Base-by-base conservation (phyloP, 2,329 filamentous ascomycete genomes). In the Arthrobotrys entomopaga region DNA sequence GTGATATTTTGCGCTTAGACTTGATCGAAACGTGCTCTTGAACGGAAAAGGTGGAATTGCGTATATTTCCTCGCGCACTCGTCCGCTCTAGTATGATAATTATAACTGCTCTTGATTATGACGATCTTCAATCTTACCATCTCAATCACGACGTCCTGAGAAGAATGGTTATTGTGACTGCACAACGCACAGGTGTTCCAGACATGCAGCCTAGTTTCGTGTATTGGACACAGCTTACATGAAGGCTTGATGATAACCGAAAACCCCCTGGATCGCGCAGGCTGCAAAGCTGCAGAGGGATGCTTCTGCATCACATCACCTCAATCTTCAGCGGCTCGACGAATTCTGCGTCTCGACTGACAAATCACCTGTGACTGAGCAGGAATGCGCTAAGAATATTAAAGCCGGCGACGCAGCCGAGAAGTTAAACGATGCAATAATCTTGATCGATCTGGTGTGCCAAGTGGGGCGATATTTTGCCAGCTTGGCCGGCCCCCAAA, bases 141-240 rank as follows among this genome's bases (percentile, higher is more conserved):
- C 16, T n/a, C 42, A 46, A 58, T 59, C 58, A 70, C 34, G 58
- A 70, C 34, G 58, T 52, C 52, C 58, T 52, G 40, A 57, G 46
- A 52, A 38, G 34, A 40, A 49, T 49, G 43, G 40, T 59, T 53
- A 61, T 61, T 29, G 40, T 43, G 54, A 61, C 56, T 61, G 61
- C 61, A 61, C 66, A 66, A 66, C 61, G 43, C 60, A 60, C 56
- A 65, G 26, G 46, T 46, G 56, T 42, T 56, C 57, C 38, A 56
- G 52, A 19, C 42, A 57, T 60, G 53, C 65, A 63, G 61, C 61
- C 50, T 34, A n/a, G 60, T 49, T 19, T 42, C 10, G 10, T 19
- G 40, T 16, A 63, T 22, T 22, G 52, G n/a, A 40, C 20, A 43
- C 49, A 48, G 15, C 56, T 38, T 43, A 60, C 65, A 54, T 50